Base-by-base conservation (phyloP, 805 yeast genomes). In the Starmera quercuum region DNA sequence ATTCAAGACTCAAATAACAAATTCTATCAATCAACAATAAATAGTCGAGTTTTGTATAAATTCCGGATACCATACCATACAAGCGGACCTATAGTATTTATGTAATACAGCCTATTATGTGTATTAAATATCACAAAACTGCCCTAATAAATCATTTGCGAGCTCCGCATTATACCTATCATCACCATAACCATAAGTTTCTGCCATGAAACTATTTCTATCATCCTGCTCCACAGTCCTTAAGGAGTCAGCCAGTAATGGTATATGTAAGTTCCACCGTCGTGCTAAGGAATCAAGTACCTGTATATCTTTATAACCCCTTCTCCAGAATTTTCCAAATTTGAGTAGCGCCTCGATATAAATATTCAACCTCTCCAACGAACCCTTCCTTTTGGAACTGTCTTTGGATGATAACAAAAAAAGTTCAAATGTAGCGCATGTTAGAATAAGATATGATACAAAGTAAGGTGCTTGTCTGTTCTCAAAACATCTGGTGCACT, bases 391-490 rank as follows among this genome's bases (percentile, higher is more conserved):
- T 13, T 48, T n/a, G 1, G 41, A 19, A 4, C 38, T 41, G 28
- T 50, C 48, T 16, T 51, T 50, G 33, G 42, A 47, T 7, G 60
- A 47, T 7, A 55, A 33, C 5, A 56, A 28, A 23, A 58, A 58
- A 17, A 58, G 29, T 20, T 58, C 62, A 47, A 55, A 53, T 29
- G 56, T 47, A 2, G 61, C 55, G 38, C 53, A 47, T 14, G 58
- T 58, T 23, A 58, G 39, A 8, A 57, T 41, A 31, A 57, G 33
- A 26, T 58, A 58, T 10, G 59, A 56, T 2, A 51, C 47, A 36
- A 57, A 58, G 30, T 58, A 53, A 1, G 63, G 62, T 1, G 53
- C 41, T 6, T 28, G 11, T 12, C 3, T 24, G 17, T 16, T 18
- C 19, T 8, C 24, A 27, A 19, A 40, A 33, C 32, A 46, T 51